phyloP scores from a whole-genome alignment of 2,329 filamentous ascomycete genomes.

The Cephalotrichum gorgonifer region DNA sequence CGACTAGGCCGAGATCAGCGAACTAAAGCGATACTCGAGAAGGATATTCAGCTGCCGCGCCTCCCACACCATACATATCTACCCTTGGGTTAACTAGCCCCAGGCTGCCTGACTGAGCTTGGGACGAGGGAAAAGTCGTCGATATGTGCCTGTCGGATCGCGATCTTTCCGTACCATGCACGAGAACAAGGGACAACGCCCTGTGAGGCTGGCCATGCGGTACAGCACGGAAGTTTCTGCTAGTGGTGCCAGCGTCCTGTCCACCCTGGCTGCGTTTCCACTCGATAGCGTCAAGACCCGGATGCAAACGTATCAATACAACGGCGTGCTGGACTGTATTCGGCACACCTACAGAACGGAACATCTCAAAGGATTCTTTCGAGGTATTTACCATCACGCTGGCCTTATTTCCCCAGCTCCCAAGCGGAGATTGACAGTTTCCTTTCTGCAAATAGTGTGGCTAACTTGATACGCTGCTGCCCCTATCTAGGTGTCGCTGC shows the following conservation, averaged over 20 bases:
- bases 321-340: conserved; percentile 64
- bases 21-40: not conserved
- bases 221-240: conserved; percentile 77
- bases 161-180: conserved; percentile 3
- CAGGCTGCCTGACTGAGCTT: not conserved
- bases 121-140: not conserved
- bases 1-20: not conserved
- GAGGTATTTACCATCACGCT: conserved; percentile 41
- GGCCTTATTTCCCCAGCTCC: not conserved
- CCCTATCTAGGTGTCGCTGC: conserved; percentile 56
- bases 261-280: conserved; percentile 72
- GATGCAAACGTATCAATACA: conserved; percentile 78
- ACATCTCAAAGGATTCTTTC: conserved; percentile 67
- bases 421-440: not conserved
- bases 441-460: too few species aligned
- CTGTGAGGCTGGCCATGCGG: conserved; percentile 45
- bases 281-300: conserved; percentile 84
- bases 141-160: conserved; percentile 2
- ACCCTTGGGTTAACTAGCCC: too few species aligned
- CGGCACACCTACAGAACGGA: conserved; percentile 66
- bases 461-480: too few species aligned
- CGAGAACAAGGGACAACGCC: not conserved
- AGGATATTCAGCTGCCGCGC: too few species aligned
- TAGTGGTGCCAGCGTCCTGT: conserved; percentile 65
- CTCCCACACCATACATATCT: too few species aligned